Percentiles rank a stretch among this genome's conserved stretches.
phyloP scores from a whole-genome alignment of 2,329 filamentous ascomycete species.

The Colletotrichum zoysiae region DNA sequence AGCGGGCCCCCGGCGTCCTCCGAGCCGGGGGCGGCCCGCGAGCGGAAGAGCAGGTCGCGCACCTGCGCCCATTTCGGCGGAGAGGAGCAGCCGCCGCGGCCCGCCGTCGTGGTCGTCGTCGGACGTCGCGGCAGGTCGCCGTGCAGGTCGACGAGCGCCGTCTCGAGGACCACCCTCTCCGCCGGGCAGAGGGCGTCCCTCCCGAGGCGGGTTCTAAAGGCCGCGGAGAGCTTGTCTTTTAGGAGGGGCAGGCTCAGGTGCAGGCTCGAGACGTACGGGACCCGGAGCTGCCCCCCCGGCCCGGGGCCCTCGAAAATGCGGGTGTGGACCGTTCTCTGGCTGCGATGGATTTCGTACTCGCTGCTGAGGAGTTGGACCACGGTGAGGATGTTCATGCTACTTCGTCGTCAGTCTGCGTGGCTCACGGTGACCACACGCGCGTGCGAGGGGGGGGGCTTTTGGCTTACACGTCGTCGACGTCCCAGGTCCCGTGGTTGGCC shows the following conservation, averaged over 20 bases:
- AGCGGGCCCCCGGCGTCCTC: not conserved
- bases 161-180: not conserved
- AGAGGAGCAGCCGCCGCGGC: not conserved
- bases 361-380: conserved; percentile 4
- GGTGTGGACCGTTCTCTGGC: not conserved
- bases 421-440: too few relatives aligned
- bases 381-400: not conserved
- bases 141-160: not conserved
- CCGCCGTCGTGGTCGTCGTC: not conserved
- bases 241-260: conserved; percentile 10
- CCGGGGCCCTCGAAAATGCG: not conserved
- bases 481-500: not conserved
- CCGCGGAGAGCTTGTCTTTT: conserved; percentile 6
- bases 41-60: not conserved
- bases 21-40: not conserved
- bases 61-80: not conserved
- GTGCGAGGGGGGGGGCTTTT: too few relatives aligned
- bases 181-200: not conserved
- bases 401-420: not conserved
- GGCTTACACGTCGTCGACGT: conserved; percentile 2
- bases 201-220: not conserved
- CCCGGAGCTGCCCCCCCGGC: not conserved
- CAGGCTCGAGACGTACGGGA: conserved; percentile 3
- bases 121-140: not conserved
- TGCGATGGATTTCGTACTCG: not conserved